Conservation (phyloP, 768 basidiomycete species). For the Nidularia pulvinata region DNA sequence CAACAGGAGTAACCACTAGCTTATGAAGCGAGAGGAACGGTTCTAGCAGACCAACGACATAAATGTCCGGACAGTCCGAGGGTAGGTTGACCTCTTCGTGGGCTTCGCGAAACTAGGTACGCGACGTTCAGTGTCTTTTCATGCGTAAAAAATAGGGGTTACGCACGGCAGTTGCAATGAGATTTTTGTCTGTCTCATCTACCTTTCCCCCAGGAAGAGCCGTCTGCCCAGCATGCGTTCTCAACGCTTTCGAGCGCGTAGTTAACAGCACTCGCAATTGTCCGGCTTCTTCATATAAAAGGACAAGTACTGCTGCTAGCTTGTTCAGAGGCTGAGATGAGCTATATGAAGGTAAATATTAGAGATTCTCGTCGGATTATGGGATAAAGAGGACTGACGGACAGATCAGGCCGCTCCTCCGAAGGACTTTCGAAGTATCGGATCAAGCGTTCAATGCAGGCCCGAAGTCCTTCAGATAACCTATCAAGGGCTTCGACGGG, state of each 20-base stretch:
- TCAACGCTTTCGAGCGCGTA: conserved; percentile 75
- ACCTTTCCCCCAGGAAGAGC: conserved; percentile 82
- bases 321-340: conserved; percentile 32
- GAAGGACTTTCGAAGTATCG: conserved; percentile 12
- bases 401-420: conserved; percentile 48
- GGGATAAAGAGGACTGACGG: conserved; percentile 30
- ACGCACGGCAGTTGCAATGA: conserved; percentile 77
- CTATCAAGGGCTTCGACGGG: too few species aligned
- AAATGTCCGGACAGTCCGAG: conserved; percentile 49
- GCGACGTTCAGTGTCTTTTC: background rate
- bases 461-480: background rate
- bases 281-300: conserved; percentile 73
- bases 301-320: conserved; percentile 77
- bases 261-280: conserved; percentile 79
- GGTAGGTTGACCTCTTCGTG: conserved; percentile 83
- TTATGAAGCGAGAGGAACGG: conserved; percentile 69
- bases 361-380: conserved; percentile 3
- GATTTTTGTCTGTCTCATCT: conserved; percentile 61
- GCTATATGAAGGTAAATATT: conserved; percentile 17
- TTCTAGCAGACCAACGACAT: conserved; percentile 59
- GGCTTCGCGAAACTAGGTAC: conserved; percentile 75
- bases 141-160: background rate
- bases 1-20: conserved; percentile 78
- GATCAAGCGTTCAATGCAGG: conserved; percentile 39
- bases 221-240: conserved; percentile 80